Evolutionary conservation across 1,139 yeast genomes (phyloP), one percentile per base, ranked within the genome.

Genomic region (Suhomyces bokatorum): DNA sequence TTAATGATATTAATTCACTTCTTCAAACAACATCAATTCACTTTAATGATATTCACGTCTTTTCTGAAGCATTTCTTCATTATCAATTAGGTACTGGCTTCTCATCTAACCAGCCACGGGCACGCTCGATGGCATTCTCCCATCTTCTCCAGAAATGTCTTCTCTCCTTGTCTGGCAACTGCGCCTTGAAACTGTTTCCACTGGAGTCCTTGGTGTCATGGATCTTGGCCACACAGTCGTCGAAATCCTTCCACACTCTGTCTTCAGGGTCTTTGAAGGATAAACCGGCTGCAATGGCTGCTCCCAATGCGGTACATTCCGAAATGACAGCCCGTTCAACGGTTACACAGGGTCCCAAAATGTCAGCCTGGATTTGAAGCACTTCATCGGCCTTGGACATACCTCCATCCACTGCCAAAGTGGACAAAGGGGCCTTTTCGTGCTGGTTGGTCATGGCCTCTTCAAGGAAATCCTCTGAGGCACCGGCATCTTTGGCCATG

Each of bases 291-390:
- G 97, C 97, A 57, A 91, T 87, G 11, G 97, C 97, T 11, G 97
- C 96, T 24, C 98, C 98, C 51, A 91, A 76, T 1, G 98, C 97
- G 5, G 98, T 91, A 63, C 97, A 90, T 67, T 91, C 98, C 30
- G 89, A 73, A 64, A 86, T 87, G 27, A 81, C 78, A 1, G 97
- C 93, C 57, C 97, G 76, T 59, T 80, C 78, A 40, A 91, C 95
- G 29, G 83, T 80, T 32, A 90, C 89, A 63, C 96, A 89, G 2
- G 89, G 89, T 1, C 91, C 91, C 56, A 90, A 75, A 51, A 91
- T 83, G 64, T 91, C 95, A 10, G 97, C 87, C 69, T 91, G 98
- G 53, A 91, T 89, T 70, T 88, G 96, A 85, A 91, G 86, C 45
- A 91, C 95, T 58, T 87, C 93, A 61, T 86, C 86, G 9, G 96